Base-by-base conservation (phyloP, 257 asterid species). In the Solanum raphanifolium region DNA sequence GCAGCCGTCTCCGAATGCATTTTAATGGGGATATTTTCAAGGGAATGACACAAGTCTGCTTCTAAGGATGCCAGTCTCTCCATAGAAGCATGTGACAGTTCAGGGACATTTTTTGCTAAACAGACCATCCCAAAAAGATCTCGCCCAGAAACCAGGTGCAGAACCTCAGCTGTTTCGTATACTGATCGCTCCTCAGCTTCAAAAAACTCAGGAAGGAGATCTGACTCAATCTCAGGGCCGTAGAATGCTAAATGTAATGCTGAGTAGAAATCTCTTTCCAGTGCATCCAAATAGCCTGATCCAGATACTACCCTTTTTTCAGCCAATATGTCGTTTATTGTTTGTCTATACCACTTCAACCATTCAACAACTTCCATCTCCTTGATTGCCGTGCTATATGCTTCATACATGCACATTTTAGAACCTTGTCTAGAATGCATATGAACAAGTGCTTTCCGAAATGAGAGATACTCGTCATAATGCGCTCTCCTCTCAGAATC, bases 141-240 rank as follows among this genome's bases (percentile, higher is more conserved):
- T 88, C 98, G 91, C 31, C 99, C 99, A 18, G 95, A 94, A 87
- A 97, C 99, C 89, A 97, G 94, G 92, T 97, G 99, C 65, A 97
- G 93, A 89, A 97, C 98, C 94, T 97, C 97, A 35, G 95, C 86
- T 18, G 98, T 95, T 66, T 88, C 88, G 85, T 41, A 41, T 87
- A 86, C 85, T 34, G 99, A 95, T 94, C 99, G 90, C 91, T 93
- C 99, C 84, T 97, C 99, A 75, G 98, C 99, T 93, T 97, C 99
- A 91, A 97, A 95, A 87, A 94, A 88, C 65, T 92, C 94, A 20
- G 99, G 99, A 88, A 97, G 98, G 90, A 93, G 91, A 92, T 94
- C 95, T 15, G 95, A 92, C 81, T 94, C 96, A 89, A 97, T 88
- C 90, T 94, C 98, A 66, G 98, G 98, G 90, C 98, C 99, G 52